Evolutionary conservation across 2,329 filamentous ascomycete species (phyloP), one percentile per base, ranked within the genome.

Genomic region (Fusarium fracticaudum): DNA sequence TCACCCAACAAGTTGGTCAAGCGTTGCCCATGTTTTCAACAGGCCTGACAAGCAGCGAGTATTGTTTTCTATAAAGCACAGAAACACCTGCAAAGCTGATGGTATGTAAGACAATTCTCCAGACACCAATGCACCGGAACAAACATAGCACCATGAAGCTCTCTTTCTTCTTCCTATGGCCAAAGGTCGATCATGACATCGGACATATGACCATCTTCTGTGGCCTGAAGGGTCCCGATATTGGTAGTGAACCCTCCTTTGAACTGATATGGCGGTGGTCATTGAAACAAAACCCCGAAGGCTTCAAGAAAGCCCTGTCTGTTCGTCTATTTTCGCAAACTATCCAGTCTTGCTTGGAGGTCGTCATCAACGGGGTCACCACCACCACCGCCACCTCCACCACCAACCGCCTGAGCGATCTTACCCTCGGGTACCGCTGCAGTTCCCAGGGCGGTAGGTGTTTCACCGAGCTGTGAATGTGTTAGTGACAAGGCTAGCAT

Each of bases 331-430:
- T 88, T 87, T 80, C 93, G 89, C 74, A 98, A 86, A 82, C 95
- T 97, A 81, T 98, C 94, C 60, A 99, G 88, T 67, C 96, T 91
- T 73, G 96, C 96, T 85, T 98, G 95, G 33, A 99, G 89, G 81
- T 98, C 96, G 79, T 98, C 94, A 79, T 98, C 95, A n/a, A 90
- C 91, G 10, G 89, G 86, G 77, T 91, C 91, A 31, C 82, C 84
- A 24, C 85, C 26, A 26, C 26, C 26, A 6, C 26, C 26, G 26
- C 26, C 26, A 6, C 82, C 84, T 24, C 85, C 84, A 17, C 81
- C 82, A 20, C 94, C 94, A 75, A 98, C 88, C 22, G 96, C 95
- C 82, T 98, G 94, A 53, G 96, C 96, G 71, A 98, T 90, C 79
- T 90, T 91, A 17, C 91, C 89, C 80, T 98, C 94, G 11, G 92